A percentile compares a stretch with the other conserved stretches of the same genome.
Evolutionary conservation across 352 stramenopile species (phyloP).

Genomic region (Pythium volutum): DNA sequence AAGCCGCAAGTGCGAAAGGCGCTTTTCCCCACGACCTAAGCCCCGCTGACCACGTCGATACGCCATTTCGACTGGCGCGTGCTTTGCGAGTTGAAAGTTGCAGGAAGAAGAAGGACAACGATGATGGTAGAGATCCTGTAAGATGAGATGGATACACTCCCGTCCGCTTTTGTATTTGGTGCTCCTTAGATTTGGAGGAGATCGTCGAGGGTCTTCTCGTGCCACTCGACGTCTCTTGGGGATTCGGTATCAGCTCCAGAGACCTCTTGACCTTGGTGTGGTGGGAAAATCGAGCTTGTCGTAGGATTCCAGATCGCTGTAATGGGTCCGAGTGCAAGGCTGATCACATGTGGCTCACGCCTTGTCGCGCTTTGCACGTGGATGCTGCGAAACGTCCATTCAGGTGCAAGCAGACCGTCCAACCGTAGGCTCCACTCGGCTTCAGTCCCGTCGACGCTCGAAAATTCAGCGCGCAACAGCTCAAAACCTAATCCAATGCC

Average conservation of each 20-base stretch:
- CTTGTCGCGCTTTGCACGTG: slow-evolving; percentile 3
- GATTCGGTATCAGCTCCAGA: not conserved
- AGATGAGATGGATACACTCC: not conserved
- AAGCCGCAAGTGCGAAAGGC: slow-evolving; percentile 78
- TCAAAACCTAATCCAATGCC: slow-evolving; percentile 65
- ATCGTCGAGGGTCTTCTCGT: slow-evolving; percentile 8
- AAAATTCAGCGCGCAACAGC: slow-evolving; percentile 55
- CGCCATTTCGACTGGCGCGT: too few species aligned
- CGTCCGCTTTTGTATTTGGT: not conserved
- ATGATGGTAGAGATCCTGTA: not conserved
- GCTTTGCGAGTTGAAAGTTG: not conserved
- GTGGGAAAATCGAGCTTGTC: slow-evolving; percentile 41
- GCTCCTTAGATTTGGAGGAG: not conserved
- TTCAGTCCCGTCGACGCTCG: not conserved
- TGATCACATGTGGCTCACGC: slow-evolving; percentile 34
- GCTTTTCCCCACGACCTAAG: slow-evolving; percentile 64
- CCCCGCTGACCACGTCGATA: too few species aligned
- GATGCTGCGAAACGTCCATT: slow-evolving; percentile 46
- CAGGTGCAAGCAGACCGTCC: slow-evolving; percentile 33
- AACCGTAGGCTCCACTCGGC: slow-evolving; percentile 37
- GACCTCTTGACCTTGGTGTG: not conserved
- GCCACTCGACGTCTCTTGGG: not conserved
- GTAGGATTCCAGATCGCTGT: slow-evolving; percentile 40
- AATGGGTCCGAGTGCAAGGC: slow-evolving; percentile 41
- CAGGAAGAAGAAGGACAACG: not conserved